Conservation (phyloP, 2,329 filamentous ascomycete species). For the Fusarium fujikuroi region DNA sequence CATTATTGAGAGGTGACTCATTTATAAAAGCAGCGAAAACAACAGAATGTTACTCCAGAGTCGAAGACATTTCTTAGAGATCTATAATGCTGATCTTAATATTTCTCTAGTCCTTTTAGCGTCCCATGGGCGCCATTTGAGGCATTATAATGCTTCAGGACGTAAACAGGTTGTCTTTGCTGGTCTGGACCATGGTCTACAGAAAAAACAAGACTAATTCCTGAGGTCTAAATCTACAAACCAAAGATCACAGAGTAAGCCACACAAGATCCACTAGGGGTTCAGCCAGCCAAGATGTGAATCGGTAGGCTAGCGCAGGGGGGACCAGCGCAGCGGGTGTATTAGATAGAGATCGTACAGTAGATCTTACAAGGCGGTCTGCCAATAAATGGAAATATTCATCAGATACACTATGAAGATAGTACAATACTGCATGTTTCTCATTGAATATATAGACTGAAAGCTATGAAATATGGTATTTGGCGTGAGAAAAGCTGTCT, state of each 20-base stretch:
- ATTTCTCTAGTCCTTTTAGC: not conserved
- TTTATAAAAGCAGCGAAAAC: rapidly evolving
- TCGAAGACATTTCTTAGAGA: not conserved
- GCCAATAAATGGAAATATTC: not conserved
- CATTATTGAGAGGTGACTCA: too few relatives aligned
- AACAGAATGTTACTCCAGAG: not conserved
- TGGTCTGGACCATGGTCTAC: too few relatives aligned
- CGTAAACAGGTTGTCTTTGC: not conserved
- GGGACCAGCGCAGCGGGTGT: too few relatives aligned
- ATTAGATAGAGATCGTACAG: not conserved
- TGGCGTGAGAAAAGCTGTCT: too few relatives aligned
- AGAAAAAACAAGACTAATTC: too few relatives aligned
- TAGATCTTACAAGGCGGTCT: not conserved
- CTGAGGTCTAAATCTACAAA: rapidly evolving
- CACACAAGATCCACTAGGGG: not conserved
- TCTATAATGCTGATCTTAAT: too few relatives aligned
- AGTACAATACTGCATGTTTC: rapidly evolving
- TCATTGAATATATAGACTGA: not conserved
- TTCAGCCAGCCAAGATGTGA: not conserved
- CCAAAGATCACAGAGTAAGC: not conserved
- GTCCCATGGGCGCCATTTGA: not conserved
- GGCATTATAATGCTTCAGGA: not conserved
- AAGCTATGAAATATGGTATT: not conserved
- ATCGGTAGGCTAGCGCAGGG: not conserved
- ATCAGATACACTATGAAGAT: rapidly evolving